phyloP scores from a whole-genome alignment of 1,139 yeast genomes.

The Candida tetrigidarum region DNA sequence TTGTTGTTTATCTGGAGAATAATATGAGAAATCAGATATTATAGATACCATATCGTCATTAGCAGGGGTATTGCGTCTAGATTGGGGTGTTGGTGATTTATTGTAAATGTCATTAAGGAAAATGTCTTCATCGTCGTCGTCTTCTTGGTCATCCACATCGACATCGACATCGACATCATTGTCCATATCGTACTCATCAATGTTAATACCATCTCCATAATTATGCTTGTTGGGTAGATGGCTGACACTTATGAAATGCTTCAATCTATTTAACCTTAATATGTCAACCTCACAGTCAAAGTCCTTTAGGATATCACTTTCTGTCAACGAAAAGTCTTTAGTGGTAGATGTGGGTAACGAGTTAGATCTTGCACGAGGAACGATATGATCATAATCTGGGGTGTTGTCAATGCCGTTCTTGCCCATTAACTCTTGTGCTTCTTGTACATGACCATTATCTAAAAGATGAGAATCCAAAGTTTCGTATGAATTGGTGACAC shows the following conservation, averaged over 20 bases:
- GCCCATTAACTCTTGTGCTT: neutral
- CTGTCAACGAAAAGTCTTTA: constrained; percentile 11
- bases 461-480: constrained; percentile 14
- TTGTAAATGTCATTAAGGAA: constrained; percentile 15
- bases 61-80: constrained; percentile 7
- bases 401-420: constrained; percentile 12
- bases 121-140: constrained; percentile 8
- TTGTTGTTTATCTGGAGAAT: constrained; percentile 24
- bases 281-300: constrained; percentile 21
- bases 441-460: neutral
- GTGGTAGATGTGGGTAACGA: constrained; percentile 26
- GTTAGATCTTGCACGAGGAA: constrained; percentile 21
- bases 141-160: constrained; percentile 2
- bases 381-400: constrained; percentile 20
- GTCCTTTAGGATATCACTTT: constrained; percentile 17
- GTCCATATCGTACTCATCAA: neutral
- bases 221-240: constrained; percentile 13
- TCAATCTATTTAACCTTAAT: constrained; percentile 26
- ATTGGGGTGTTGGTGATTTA: constrained; percentile 17
- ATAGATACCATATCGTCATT: constrained; percentile 28
- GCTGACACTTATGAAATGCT: constrained; percentile 27
- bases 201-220: neutral
- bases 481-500: constrained; percentile 15
- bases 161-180: too few relatives aligned
- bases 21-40: constrained; percentile 31